Evolutionary conservation across 2,329 filamentous ascomycete genomes (phyloP), one percentile per base, ranked within the genome.

Genomic region (Grosmannia huntii): DNA sequence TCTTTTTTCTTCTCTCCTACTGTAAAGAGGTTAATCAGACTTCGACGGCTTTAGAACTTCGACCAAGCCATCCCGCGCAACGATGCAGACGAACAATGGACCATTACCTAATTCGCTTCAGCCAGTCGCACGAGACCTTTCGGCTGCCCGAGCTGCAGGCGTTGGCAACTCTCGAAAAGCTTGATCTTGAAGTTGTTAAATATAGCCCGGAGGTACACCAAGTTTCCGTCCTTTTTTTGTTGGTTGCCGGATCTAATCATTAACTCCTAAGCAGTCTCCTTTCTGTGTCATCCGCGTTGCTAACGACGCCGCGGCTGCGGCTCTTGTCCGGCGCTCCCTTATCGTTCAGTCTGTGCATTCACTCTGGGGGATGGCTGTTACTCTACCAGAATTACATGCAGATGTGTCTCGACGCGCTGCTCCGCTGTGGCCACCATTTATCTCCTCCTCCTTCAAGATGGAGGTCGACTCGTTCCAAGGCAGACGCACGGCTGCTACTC

Each of bases 71-170:
- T 33, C 11, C 19, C 19, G 51, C 51, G 36, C 51, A 23, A 38
- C 51, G 25, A 53, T 53, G 51, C 51, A 38, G 44, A 36, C 19
- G n/a, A 33, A 28, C n/a, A 11, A 50, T 50, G 44, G 28, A 55
- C 25, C 14, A 28, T 12, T 97, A 89, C 68, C 79, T 99, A 60
- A 84, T 99, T 63, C 88, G 92, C 65, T 90, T 97, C 69, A 87
- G 86, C 51, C 94, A 97, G 71, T 78, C 81, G 60, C 91, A 97
- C 70, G 90, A 96, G 74, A 86, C 83, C n/a, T 99, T 99, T 69
- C 86, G 92, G 46, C 77, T 84, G 58, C 83, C 91, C 3, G 94
- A 99, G 71, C 80, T 96, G 16, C 76, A 92, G 66, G 85, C 94
- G 27, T 76, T 99, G 23, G 90, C 90, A 4, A 74, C 82, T 11